Percentiles rank a stretch among this genome's conserved stretches.
Evolutionary conservation across 495 filamentous ascomycete species (phyloP).

Genomic region (Terfezia boudieri): DNA sequence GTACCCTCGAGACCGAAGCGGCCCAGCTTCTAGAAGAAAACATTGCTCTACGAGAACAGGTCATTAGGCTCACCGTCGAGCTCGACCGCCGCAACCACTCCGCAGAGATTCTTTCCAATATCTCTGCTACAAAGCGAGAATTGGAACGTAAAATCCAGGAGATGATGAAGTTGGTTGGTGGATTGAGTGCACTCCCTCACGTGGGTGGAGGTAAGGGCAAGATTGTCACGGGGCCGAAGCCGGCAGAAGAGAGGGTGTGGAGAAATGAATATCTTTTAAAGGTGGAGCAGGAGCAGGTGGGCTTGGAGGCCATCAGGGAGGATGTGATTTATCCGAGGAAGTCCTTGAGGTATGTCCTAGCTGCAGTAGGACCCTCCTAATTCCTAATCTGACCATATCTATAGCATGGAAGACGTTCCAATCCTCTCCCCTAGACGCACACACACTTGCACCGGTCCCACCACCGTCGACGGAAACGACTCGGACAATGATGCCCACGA

Average conservation of each 20-base stretch:
- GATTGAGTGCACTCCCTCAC: slow-evolving; percentile 30
- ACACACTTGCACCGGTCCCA: no score
- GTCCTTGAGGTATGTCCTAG: neutral
- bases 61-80: slow-evolving; percentile 50
- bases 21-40: slow-evolving; percentile 72
- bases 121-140: slow-evolving; percentile 43
- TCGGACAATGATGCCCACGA: no score
- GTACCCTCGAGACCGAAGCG: slow-evolving; percentile 62
- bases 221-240: neutral
- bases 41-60: slow-evolving; percentile 54
- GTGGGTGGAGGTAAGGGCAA: slow-evolving; percentile 1
- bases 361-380: no score
- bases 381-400: no score
- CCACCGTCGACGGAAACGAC: no score
- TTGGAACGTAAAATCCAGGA: slow-evolving; percentile 49
- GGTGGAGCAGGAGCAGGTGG: neutral
- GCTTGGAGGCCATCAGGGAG: neutral
- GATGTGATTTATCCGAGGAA: neutral
- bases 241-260: neutral
- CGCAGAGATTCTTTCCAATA: slow-evolving; percentile 26
- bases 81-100: slow-evolving; percentile 30
- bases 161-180: slow-evolving; percentile 37
- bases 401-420: neutral
- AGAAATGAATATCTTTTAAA: neutral
- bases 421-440: neutral